Base-by-base conservation (phyloP, 305 asterid genomes). In the Fraxinus platypoda region DNA sequence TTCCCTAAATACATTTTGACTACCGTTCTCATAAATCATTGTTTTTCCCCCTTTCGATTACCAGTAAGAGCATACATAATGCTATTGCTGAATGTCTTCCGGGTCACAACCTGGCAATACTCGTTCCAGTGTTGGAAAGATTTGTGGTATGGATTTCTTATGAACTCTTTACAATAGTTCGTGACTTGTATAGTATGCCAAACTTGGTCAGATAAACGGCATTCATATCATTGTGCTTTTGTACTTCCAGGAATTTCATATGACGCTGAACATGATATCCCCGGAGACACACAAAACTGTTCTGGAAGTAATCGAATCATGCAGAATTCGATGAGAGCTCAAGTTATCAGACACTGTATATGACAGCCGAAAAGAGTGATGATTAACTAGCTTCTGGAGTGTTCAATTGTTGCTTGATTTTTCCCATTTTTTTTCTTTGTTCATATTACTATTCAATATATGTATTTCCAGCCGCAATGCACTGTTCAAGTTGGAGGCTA, bases 101-200 rank as follows among this genome's bases (percentile, higher is more conserved):
- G 17, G 83, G 89, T 23, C 86, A 71, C 85, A 94, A 91, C 49
- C 80, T 95, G 86, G 74, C 92, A 23, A 59, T 91, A 79, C 94
- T 94, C 75, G 98, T 94, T 46, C 98, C 98, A 0, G 97, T 94
- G 76, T 83, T 94, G 90, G 98, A 94, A 94, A 93, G 94, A 92
- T 95, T 95, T 84, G 97, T 91, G 97, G 98, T 95, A 93, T 35
- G 96, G 79, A 34, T 80, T 78, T 80, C 76, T 82, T 71, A 13
- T 52, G 25, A 0, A n/a, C 78, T 73, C 54, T 57, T 76, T 30
- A 26, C 11, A 57, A 57, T 57, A 57, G 74, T 8, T n/a, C 17
- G n/a, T 64, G 73, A 66, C 34, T 66, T 66, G 73, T 66, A 23
- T 11, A 59, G 30, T 7, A 21, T 57, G 34, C 35, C 19, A 11